Evolutionary conservation across 2,329 filamentous ascomycete genomes (phyloP).

Genomic region (Colletotrichum agaves): DNA sequence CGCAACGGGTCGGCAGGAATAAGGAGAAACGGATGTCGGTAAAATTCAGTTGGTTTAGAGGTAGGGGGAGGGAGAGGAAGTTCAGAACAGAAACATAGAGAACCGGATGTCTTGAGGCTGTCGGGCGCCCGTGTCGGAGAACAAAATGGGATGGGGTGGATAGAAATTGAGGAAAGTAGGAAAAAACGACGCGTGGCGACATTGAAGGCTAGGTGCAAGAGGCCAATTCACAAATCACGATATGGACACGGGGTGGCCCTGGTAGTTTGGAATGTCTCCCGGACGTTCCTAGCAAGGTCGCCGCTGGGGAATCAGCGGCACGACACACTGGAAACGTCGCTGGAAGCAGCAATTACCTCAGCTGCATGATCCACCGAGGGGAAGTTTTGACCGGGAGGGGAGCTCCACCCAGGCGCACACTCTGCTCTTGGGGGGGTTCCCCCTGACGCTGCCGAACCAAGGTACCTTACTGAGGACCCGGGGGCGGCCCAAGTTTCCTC

Average conservation of each 20-base stretch:
- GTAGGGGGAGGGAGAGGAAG: neutral
- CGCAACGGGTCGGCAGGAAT: neutral
- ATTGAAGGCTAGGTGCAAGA: conserved; percentile 8
- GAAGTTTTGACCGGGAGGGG: conserved; percentile 2
- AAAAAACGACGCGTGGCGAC: conserved; percentile 36
- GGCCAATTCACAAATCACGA: conserved; percentile 34
- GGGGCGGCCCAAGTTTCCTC: too few relatives aligned
- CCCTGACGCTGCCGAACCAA: neutral
- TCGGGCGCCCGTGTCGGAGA: conserved; percentile 24
- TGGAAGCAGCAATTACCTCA: neutral
- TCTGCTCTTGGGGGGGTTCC: too few relatives aligned
- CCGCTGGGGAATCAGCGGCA: neutral
- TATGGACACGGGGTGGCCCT: conserved; percentile 23
- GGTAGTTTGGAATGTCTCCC: conserved; percentile 1
- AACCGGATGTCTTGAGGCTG: neutral
- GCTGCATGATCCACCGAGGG: neutral
- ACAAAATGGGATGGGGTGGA: neutral
- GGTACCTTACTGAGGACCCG: neutral
- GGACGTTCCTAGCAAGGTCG: neutral
- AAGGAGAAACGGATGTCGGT: conserved; percentile 1
- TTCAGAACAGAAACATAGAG: neutral
- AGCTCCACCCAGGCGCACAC: too few relatives aligned
- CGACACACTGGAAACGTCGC: conserved; percentile 12
- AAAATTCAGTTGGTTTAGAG: neutral
- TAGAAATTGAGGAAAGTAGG: neutral